Evolutionary conservation across 179 eudicot species (phyloP).

Genomic region (Carnegiea gigantea): DNA sequence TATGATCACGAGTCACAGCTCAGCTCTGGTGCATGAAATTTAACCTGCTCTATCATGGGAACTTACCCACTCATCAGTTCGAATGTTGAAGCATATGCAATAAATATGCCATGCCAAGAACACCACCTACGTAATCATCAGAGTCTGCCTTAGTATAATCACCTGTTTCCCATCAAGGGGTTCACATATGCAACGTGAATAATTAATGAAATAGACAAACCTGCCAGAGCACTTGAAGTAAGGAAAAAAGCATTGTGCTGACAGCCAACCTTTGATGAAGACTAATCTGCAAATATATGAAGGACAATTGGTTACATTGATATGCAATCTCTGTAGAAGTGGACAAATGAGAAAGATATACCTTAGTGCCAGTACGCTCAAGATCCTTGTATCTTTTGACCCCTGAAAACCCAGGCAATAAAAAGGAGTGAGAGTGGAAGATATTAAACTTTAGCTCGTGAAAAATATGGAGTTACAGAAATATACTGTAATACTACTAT

Average conservation of each 20-base stretch:
- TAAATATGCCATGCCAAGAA: constrained; percentile 74
- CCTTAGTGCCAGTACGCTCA: background rate
- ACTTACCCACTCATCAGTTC: constrained; percentile 84
- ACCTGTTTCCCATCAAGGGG: background rate
- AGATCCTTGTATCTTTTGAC: constrained; percentile 6
- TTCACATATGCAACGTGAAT: background rate
- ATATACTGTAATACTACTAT: background rate
- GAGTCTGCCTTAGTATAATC: constrained; percentile 14
- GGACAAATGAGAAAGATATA: background rate
- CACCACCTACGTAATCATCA: constrained; percentile 37
- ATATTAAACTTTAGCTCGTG: background rate
- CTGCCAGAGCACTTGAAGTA: constrained; percentile 86
- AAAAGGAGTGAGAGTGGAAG: background rate
- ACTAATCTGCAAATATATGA: constrained; percentile 34
- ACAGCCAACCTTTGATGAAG: constrained; percentile 37
- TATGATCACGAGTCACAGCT: background rate
- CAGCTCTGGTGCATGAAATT: background rate
- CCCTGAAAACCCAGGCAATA: constrained; percentile 27
- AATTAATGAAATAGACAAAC: constrained; percentile 29
- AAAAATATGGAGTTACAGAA: background rate
- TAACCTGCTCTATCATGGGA: background rate
- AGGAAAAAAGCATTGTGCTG: constrained; percentile 66
- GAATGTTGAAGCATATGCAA: constrained; percentile 69
- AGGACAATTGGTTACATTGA: background rate
- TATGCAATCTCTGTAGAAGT: background rate